These are phyloP conservation scores for Pseudocercospora ulei DNA, from an alignment of 2,329 filamentous ascomycete species.

Conservation along the genomic window DNA sequence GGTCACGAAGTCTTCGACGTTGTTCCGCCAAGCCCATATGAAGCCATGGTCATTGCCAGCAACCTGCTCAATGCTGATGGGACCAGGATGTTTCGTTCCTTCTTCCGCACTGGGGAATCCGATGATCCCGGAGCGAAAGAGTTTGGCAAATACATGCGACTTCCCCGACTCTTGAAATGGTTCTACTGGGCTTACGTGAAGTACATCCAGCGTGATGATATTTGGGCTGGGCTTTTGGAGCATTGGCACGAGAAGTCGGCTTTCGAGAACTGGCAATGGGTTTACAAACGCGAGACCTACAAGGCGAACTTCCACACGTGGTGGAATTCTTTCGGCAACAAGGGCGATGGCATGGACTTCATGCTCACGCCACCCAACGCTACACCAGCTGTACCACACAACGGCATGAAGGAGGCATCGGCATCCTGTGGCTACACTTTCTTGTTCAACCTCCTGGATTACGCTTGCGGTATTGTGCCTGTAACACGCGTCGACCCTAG, in stretches of 20 bases:
- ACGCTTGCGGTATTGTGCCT: constrained; percentile 70
- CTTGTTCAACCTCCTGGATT: constrained; percentile 84
- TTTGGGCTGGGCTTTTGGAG: constrained; percentile 69
- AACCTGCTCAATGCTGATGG: constrained; percentile 79
- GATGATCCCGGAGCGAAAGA: constrained; percentile 68
- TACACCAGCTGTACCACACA: constrained; percentile 77
- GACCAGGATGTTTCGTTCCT: constrained; percentile 65
- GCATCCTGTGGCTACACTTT: constrained; percentile 89
- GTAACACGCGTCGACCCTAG: constrained; percentile 70
- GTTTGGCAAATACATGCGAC: constrained; percentile 61
- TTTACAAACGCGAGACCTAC: constrained; percentile 65
- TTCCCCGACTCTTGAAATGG: constrained; percentile 66
- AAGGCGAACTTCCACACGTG: constrained; percentile 71
- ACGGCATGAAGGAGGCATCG: constrained; percentile 74
- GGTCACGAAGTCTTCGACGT: constrained; percentile 66
- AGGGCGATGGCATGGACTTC: constrained; percentile 52
- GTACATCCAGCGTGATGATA: constrained; percentile 62
- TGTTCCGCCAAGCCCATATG: constrained; percentile 50
- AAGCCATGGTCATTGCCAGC: constrained; percentile 65
- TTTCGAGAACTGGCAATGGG: constrained; percentile 73
- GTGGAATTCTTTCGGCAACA: constrained; percentile 57
- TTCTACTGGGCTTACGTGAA: constrained; percentile 85
- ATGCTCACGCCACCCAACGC: constrained; percentile 79
- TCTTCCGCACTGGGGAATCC: constrained; percentile 66
- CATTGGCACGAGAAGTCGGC: constrained; percentile 65